Base-by-base conservation (phyloP, 176 grass and related monocot species). In the Pontederia paniculata region DNA sequence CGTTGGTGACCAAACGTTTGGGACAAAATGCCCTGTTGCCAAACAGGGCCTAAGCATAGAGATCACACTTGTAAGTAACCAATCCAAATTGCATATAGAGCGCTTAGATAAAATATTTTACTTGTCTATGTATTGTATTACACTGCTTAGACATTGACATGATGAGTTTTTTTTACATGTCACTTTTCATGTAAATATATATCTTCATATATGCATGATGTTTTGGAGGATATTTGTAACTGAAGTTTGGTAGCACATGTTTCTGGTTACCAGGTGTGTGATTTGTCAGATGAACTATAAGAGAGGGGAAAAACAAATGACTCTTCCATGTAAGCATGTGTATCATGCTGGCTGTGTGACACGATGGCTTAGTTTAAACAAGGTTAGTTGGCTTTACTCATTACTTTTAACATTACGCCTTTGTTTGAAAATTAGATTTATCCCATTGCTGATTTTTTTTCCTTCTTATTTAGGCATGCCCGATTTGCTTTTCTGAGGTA, bases 221-320 rank as follows among this genome's bases (percentile, higher is more conserved):
- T 23, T 25, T 58, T 58, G 17, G 43, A n/a, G 16, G 42, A 18
- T 58, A 46, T 42, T n/a, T 58, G 28, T 37, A 37, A 37, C 28
- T 37, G 28, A 37, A 0, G 28, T 37, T 37, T 37, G 28, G 7
- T 6, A 37, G 28, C 28, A 37, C 16, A 12, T 25, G 51, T 18
- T 46, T 70, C 66, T 61, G 14, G 71, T 28, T 73, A 48, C 43
- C 80, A 97, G 91, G 75, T 97, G 91, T 74, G 91, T 97, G 16
- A 79, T 97, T 65, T 97, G 91, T 72, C 91, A 97, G 74, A 97
- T 88, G 91, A 83, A 88, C 63, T 97, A 97, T 64, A 84, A 79
- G 78, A 87, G 91, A 81, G 86, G 91, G 23, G 80, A 97, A 78
- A 55, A 78, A 70, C 91, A 90, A 71, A 97, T 97, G 82, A 81